A percentile compares a stretch with the other conserved stretches of the same genome.
Conservation (phyloP, 176 grass and related monocot species). For the Aegilops speltoides region DNA sequence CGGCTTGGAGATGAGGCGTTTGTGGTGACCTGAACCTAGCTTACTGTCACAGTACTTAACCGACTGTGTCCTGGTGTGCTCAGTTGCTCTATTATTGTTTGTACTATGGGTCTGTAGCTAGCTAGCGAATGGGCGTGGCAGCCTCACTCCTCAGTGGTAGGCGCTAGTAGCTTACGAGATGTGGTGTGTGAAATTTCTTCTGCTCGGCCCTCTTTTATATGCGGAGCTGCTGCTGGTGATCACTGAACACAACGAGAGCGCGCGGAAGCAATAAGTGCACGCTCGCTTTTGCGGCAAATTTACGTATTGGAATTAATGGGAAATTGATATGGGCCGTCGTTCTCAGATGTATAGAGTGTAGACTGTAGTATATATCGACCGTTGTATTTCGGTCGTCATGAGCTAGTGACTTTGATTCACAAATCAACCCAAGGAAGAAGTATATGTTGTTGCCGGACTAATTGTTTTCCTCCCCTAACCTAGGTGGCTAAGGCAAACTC, state of each 20-base stretch:
- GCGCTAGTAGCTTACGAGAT: background rate
- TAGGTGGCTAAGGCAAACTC: too few relatives aligned
- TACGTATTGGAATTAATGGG: background rate
- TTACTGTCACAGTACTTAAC: background rate
- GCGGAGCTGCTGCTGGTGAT: background rate
- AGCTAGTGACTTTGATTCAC: background rate
- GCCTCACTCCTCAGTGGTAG: background rate
- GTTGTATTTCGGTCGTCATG: background rate
- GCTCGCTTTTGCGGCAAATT: background rate
- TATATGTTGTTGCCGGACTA: too few relatives aligned
- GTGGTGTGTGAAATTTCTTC: background rate
- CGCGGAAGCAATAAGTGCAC: background rate
- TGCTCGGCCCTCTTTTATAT: slow-evolving; percentile 35
- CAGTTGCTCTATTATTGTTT: slow-evolving; percentile 18
- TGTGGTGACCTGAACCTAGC: background rate
- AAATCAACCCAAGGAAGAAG: too few relatives aligned
- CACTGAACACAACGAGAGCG: background rate
- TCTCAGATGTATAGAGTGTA: background rate
- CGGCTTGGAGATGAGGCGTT: background rate
- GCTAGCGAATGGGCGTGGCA: background rate
- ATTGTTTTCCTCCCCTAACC: too few relatives aligned
- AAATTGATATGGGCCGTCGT: background rate
- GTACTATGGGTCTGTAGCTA: background rate
- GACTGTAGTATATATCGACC: background rate
- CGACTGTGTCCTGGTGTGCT: background rate